These are phyloP conservation scores for Paraphoma sp. DNA, from an alignment of 2,329 filamentous ascomycete genomes.

Conservation along the genomic window DNA sequence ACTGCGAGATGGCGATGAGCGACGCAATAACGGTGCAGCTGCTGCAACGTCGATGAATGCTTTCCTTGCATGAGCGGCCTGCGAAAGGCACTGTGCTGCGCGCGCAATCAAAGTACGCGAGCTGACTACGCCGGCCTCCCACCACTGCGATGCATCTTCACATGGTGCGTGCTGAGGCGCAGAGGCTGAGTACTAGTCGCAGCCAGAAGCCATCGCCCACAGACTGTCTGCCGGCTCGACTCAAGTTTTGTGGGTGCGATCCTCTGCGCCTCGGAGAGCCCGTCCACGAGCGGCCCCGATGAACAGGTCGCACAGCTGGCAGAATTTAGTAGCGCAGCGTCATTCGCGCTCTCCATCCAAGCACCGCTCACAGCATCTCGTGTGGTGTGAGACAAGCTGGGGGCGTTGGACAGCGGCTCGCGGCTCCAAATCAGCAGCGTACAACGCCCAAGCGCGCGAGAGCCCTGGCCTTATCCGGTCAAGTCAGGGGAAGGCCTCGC, in stretches of 20 bases:
- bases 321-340: not conserved
- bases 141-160: constrained; percentile 4
- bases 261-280: not conserved
- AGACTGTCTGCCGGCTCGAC: constrained; percentile 1
- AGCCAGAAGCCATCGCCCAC: constrained; percentile 4
- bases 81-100: not conserved
- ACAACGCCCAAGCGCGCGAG: constrained; percentile 7
- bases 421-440: constrained; percentile 8
- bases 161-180: constrained; percentile 18
- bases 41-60: not conserved
- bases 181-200: constrained; percentile 13
- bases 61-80: constrained; percentile 5
- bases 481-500: constrained; percentile 36
- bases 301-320: constrained; percentile 3
- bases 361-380: not conserved
- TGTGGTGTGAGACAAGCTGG: constrained; percentile 2
- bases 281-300: not conserved
- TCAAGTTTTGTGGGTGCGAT: not conserved
- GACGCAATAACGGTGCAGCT: not conserved
- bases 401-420: constrained; percentile 2
- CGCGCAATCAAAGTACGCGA: constrained; percentile 9
- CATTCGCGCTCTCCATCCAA: not conserved
- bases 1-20: constrained; percentile 13
- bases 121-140: constrained; percentile 4
- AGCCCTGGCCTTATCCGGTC: constrained; percentile 14